Evolutionary conservation across 2,329 filamentous ascomycete genomes (phyloP), one percentile per base, ranked within the genome.

Genomic region (Exophiala calicioides): DNA sequence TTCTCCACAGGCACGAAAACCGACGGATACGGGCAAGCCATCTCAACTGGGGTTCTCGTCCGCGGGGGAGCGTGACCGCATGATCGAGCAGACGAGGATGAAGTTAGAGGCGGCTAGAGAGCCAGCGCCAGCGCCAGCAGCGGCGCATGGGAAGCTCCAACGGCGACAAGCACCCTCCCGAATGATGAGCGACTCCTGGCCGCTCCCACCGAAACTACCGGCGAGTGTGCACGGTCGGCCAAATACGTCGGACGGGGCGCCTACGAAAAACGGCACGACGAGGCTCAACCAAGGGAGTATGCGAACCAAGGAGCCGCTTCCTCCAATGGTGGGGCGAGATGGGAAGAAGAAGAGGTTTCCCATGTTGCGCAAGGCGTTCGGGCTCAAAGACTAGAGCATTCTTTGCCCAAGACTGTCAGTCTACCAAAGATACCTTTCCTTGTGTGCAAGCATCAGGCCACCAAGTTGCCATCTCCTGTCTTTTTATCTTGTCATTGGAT

Each of bases 41-140:
- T 9, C 82, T 85, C 55, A 83, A 76, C 53, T 77, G 77, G 2
- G 55, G 9, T 58, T 59, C 24, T 37, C 45, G n/a, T 56, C 57
- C 27, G 38, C 24, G 5, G 81, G 82, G 1, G 72, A 82, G 7
- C 73, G 77, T 40, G 83, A 86, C 54, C 84, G 80, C 0, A 75
- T 71, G 15, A 69, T 85, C 1, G 82, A 86, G 62, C 74, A 81
- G 23, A 79, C 72, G 53, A 62, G 69, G n/a, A 69, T 72, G 5
- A 75, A 84, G 60, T 70, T 65, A 12, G 61, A 65, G 20, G 57
- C 55, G 9, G 26, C 53, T 5, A 44, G 47, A 46, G 15, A 55
- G 39, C 38, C 31, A 19, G 30, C 50, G 34, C 18, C 49, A 42
- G 37, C 57, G 53, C 68, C 34, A 36, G 23, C 40, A 45, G 53